Evolutionary conservation across 2,329 filamentous ascomycete genomes (phyloP).

Genomic region (Fusarium xylarioides): DNA sequence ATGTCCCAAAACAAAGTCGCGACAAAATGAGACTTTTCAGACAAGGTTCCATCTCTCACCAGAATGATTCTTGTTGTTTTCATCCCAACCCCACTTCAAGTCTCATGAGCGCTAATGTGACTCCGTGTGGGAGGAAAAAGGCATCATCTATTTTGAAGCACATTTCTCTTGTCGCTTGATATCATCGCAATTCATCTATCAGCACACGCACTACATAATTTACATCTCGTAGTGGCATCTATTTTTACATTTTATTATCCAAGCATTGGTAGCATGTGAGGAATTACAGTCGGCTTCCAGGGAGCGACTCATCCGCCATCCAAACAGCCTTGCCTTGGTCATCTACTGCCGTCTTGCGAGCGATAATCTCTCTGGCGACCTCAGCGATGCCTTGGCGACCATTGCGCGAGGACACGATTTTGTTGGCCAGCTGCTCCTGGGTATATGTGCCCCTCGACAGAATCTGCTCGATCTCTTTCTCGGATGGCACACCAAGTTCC

Average conservation of each 20-base stretch:
- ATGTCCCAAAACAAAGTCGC: not conserved
- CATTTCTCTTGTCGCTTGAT: slow-evolving; percentile 12
- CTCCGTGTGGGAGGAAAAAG: slow-evolving; percentile 11
- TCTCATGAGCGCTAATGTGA: slow-evolving; percentile 8
- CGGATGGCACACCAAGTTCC: slow-evolving; percentile 76
- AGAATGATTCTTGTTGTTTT: slow-evolving; percentile 37
- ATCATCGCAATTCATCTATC: slow-evolving; percentile 39
- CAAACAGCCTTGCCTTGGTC: slow-evolving; percentile 55
- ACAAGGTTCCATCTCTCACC: slow-evolving; percentile 19
- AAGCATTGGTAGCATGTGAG: slow-evolving; percentile 12
- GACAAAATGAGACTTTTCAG: slow-evolving; percentile 36
- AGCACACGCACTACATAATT: slow-evolving; percentile 36
- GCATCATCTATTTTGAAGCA: slow-evolving; percentile 2
- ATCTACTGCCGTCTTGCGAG: slow-evolving; percentile 65
- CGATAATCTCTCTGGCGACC: slow-evolving; percentile 74
- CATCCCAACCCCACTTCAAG: slow-evolving; percentile 24
- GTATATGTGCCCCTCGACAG: slow-evolving; percentile 53
- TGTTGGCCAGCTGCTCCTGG: slow-evolving; percentile 67
- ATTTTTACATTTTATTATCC: slow-evolving; percentile 42
- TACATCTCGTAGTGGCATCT: slow-evolving; percentile 33
- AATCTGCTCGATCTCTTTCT: slow-evolving; percentile 64
- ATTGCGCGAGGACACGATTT: slow-evolving; percentile 67
- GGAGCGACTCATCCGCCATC: slow-evolving; percentile 42
- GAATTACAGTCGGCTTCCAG: slow-evolving; percentile 48
- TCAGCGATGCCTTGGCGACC: slow-evolving; percentile 75